Evolutionary conservation across 768 basidiomycete species (phyloP).

Genomic region (Coprinopsis marcescibilis): DNA sequence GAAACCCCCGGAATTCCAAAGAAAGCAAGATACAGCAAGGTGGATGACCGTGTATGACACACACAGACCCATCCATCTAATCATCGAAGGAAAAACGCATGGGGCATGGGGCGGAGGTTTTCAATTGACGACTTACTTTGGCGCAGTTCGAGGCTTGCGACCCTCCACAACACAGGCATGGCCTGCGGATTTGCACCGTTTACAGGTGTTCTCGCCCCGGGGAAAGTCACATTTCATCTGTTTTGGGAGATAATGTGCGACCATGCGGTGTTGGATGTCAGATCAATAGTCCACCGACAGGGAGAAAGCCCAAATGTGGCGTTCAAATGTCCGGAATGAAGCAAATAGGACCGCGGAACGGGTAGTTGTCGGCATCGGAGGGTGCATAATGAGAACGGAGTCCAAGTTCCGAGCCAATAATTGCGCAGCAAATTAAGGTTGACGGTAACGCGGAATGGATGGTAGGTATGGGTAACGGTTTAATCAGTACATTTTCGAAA

Average conservation of each 20-base stretch:
- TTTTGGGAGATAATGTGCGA: conserved; percentile 13
- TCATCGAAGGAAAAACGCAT: conserved; percentile 6
- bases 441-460: conserved; percentile 3
- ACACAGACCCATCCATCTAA: no score
- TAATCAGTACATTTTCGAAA: background rate
- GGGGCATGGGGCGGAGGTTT: conserved; percentile 5
- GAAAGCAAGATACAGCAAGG: conserved; percentile 10
- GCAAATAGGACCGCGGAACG: background rate
- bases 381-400: background rate
- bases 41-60: no score
- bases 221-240: conserved; percentile 90
- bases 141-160: conserved; percentile 68
- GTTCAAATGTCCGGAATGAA: background rate
- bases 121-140: conserved; percentile 59
- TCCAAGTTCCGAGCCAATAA: conserved; percentile 2
- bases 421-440: conserved; percentile 5
- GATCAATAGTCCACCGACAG: background rate
- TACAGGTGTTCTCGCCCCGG: conserved; percentile 66
- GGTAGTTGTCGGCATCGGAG: background rate
- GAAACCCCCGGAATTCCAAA: background rate
- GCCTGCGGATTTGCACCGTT: conserved; percentile 64
- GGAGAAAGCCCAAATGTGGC: background rate
- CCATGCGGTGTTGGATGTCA: background rate
- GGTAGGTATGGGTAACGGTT: background rate
- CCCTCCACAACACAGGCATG: conserved; percentile 83